A percentile compares a stretch with the other conserved stretches of the same genome.
These are phyloP conservation scores for Coemansia sp. DNA, from an alignment of 192 early-diverging fungal species.

Conservation along the genomic window DNA sequence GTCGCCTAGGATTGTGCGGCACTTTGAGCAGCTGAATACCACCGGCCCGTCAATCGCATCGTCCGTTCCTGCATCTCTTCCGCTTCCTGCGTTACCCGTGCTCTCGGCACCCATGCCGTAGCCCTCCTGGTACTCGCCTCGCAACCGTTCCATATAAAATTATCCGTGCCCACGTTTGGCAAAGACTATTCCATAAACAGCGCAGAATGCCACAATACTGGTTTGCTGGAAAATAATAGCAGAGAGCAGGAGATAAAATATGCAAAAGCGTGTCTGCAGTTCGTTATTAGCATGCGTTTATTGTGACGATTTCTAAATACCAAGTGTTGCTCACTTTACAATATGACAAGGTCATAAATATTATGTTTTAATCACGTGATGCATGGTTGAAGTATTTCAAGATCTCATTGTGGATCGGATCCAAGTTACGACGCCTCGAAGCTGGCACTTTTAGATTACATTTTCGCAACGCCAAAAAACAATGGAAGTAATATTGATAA, in stretches of 20 bases:
- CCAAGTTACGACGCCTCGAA: not conserved
- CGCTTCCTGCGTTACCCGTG: constrained; percentile 13
- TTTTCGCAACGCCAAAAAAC: no score
- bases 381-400: not conserved
- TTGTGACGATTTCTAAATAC: no score
- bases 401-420: not conserved
- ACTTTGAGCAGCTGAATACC: constrained; percentile 50
- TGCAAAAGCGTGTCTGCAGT: no score
- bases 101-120: constrained; percentile 18
- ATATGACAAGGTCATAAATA: not conserved
- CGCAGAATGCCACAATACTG: not conserved
- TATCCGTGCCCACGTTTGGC: not conserved
- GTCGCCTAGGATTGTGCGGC: constrained; percentile 51
- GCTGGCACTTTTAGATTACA: no score
- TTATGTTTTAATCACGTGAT: not conserved
- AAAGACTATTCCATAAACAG: not conserved
- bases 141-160: constrained; percentile 21
- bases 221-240: no score
- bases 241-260: no score
- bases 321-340: not conserved
- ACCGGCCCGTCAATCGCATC: constrained; percentile 46
- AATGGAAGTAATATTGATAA: no score
- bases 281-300: no score
- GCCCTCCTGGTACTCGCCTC: constrained; percentile 14
- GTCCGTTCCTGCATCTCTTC: constrained; percentile 14